Evolutionary conservation across 2,329 filamentous ascomycete species (phyloP), one percentile per base, ranked within the genome.

Genomic region (Penicillium thymicola): DNA sequence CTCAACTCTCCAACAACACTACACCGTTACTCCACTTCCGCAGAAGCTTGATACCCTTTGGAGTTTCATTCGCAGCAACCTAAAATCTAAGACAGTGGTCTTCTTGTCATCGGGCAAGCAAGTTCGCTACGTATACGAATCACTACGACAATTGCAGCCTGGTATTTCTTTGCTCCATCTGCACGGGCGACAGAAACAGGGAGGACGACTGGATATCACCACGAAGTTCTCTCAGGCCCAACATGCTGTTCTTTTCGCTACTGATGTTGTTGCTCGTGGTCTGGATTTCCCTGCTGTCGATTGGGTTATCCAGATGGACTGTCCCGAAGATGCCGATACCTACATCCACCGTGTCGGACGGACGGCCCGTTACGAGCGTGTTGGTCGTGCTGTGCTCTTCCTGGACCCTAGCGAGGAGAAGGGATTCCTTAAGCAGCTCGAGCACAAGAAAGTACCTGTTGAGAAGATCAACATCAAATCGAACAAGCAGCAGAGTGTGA

Each of bases 301-400:
- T 72, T 99, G 94, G 89, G 94, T 99, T 5, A 91, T 99, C n/a
- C 94, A 99, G 71, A 83, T 90, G n/a, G 94, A 99, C 72, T 96
- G 90, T 64, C 94, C 94, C 0, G 94, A 99, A 73, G 93, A 99
- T 72, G 89, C 90, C 4, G 94, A 97, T 68, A 99, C 94, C 0
- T 99, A 99, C 69, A 97, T 99, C 65, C 94, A 99, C 75, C 86
- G 94, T 57, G 93, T 97, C 5, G 94, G 94, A 2, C 85, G 94
- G 30, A 97, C 94, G 18, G 94, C 94, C n/a, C 85, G 93, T 23
- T 97, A 95, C 72, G 88, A 97, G 67, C 88, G 89, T 61, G 85
- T 90, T 51, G 94, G 94, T 8, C 86, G 88, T 38, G 93, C 94
- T 1, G 90, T 97, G 0, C 75, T 99, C 0, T 97, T 99, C 72